Evolutionary conservation across 257 asterid genomes (phyloP), one percentile per base, ranked within the genome.

Genomic region (Oldenlandia corymbosa): DNA sequence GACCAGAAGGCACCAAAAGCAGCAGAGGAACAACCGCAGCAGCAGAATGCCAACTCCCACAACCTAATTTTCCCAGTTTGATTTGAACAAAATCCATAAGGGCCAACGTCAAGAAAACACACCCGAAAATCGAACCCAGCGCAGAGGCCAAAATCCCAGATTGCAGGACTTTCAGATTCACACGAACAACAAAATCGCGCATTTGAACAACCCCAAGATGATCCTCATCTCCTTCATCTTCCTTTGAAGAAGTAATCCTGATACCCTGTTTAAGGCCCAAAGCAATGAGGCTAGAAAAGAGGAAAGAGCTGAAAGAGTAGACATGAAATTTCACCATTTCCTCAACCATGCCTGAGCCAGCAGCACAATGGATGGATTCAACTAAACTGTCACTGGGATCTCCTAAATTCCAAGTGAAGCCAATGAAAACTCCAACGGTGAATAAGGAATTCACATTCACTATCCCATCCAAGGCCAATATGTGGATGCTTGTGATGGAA

Each of bases 261-360:
- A 73, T 78, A 27, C 73, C 77, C 62, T 75, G 78, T 64, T 83
- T 80, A 21, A 78, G 76, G 50, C 36, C 71, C 4, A 67, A 60
- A 4, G 79, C 86, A 7, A 76, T 30, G 66, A 83, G 75, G 39
- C 84, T 80, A 46, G 86, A 76, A 28, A 83, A 83, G 8, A 75
- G 69, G 73, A 72, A 83, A 60, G 80, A 74, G 69, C 73, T 67
- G 73, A 76, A 80, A 28, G 77, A 78, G 70, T 69, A 73, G 51
- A 79, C 76, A 13, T 78, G 79, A 23, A 69, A 78, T 65, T 59
- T 62, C 12, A 72, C 71, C 12, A 83, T 36, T 41, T 70, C 73
- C 62, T 65, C 62, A 7, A 49, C 78, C 27, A 69, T 51, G 65
- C 64, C 50, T 12, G 82, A 60, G 66, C 56, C 70, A 30, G 81